Evolutionary conservation across 148 eudicot species (phyloP).

Genomic region (Persicaria maculosa): DNA sequence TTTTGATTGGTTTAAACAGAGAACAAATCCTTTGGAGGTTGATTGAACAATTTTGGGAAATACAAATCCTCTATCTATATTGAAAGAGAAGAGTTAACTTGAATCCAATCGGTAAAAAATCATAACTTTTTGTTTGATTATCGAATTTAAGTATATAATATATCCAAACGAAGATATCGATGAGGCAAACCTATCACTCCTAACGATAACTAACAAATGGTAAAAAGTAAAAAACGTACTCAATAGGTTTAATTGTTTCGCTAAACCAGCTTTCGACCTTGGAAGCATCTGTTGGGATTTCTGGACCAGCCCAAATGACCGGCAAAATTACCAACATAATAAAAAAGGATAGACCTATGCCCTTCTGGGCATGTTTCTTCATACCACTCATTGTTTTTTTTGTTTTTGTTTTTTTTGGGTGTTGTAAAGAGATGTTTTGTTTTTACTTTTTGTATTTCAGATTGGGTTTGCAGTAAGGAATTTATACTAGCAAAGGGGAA

Average conservation of each 20-base stretch:
- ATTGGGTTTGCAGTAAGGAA: not conserved
- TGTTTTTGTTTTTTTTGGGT: not conserved
- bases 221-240: not conserved
- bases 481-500: not conserved
- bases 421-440: not conserved
- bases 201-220: no score
- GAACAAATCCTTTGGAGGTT: no score
- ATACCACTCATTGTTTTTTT: not conserved
- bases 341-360: not conserved
- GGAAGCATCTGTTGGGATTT: not conserved
- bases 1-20: no score
- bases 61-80: no score
- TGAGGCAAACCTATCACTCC: no score
- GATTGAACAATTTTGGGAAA: no score
- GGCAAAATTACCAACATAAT: not conserved
- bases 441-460: not conserved
- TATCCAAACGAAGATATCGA: no score
- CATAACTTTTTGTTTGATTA: no score
- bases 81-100: no score
- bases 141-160: no score
- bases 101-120: no score
- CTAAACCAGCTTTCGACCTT: slow-evolving; percentile 1
- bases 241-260: not conserved
- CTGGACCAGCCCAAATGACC: not conserved
- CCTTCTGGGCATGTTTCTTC: not conserved